Conservation (phyloP, 139 green algal genomes). For the Volvox africanus region DNA sequence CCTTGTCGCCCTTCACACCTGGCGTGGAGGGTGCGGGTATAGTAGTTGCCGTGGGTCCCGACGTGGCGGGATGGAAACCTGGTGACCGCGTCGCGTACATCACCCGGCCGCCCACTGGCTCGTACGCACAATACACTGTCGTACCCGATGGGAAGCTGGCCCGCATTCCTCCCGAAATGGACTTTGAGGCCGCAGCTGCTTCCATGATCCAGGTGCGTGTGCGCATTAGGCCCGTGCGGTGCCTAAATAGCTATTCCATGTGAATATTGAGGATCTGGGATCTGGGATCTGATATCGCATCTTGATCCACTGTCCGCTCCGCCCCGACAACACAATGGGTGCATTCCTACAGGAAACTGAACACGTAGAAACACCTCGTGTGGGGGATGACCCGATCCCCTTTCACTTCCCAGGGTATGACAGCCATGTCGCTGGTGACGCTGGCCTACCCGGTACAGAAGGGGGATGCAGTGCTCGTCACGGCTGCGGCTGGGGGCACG, state of each 20-base stretch:
- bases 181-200: conserved; percentile 39
- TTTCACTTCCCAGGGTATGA: conserved; percentile 44
- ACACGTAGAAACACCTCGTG: not conserved
- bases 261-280: too few relatives aligned
- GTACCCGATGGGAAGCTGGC: conserved; percentile 27
- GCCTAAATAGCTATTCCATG: too few relatives aligned
- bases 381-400: too few relatives aligned
- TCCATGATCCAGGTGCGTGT: conserved; percentile 43
- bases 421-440: conserved; percentile 44
- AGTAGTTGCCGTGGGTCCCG: conserved; percentile 49
- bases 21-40: conserved; percentile 53
- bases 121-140: conserved; percentile 53
- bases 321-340: not conserved
- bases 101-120: conserved; percentile 16
- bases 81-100: conserved; percentile 50
- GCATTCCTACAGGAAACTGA: not conserved
- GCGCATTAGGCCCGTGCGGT: too few relatives aligned
- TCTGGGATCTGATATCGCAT: too few relatives aligned
- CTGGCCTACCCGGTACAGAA: conserved; percentile 26
- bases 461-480: conserved; percentile 58
- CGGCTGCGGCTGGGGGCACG: conserved; percentile 59
- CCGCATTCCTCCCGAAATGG: conserved; percentile 36
- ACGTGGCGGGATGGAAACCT: not conserved
- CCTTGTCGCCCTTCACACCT: conserved; percentile 27
- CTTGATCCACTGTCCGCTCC: too few relatives aligned